Evolutionary conservation across 768 basidiomycete species (phyloP), one percentile per base, ranked within the genome.

Genomic region (Piloderma croceum): DNA sequence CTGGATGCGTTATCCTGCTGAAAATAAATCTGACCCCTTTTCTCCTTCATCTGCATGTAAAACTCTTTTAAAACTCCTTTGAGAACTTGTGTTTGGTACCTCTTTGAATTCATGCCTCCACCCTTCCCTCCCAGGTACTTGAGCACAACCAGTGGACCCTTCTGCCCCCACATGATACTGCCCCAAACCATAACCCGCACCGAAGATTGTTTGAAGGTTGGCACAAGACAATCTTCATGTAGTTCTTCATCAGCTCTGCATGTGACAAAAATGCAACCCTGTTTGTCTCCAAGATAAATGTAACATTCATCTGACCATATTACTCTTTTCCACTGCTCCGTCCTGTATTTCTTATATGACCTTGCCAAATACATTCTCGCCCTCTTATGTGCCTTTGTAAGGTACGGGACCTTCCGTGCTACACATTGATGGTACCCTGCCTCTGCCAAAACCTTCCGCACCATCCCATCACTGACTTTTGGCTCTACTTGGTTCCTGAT

Each of bases 141-240:
- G 36, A 61, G 34, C 24, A 57, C 52, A 45, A 59, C 36, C n/a
- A 63, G 43, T 12, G 50, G 50, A 10, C 56, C 60, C 34, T 58
- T 54, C 34, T 23, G 12, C 9, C 52, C 52, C 11, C 46, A 27
- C 34, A 53, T 51, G 13, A 62, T 54, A 34, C 55, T 58, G 3
- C 41, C 56, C 60, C 61, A 63, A 5, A 63, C 53, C 58, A 62
- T 63, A 15, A 61, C 50, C 12, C 48, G 41, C 10, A 54, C 31
- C 4, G 45, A 17, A 5, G 54, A 55, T 31, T 62, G 53, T 43
- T 54, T 59, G 39, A 60, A 59, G 11, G 47, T 53, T 19, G 44
- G 44, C 2, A 57, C 45, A 36, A 52, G 18, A 37, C 54, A 60
- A 7, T 58, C 49, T 11, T 57, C 34, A 9, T 44, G 7, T 20